Evolutionary conservation across 805 yeast species (phyloP).

Genomic region (Kuraishia borneana): DNA sequence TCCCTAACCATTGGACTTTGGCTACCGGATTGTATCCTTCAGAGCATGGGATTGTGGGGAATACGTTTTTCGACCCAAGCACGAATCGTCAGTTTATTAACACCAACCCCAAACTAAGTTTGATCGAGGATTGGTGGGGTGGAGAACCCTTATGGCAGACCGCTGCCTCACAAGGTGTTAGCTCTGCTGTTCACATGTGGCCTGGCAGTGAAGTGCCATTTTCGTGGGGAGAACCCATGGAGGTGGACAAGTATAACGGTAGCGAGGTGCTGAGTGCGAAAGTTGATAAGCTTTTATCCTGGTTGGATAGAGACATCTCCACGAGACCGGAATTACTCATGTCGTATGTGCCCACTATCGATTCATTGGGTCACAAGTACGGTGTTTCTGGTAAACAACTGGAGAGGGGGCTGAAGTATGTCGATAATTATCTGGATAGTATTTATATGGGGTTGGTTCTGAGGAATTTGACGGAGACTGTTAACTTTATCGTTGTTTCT

Average conservation of each 20-base stretch:
- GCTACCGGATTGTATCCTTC: constrained; percentile 80
- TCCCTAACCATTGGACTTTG: constrained; percentile 88
- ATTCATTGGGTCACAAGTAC: constrained; percentile 60
- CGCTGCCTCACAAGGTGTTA: constrained; percentile 48
- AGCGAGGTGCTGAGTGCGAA: constrained; percentile 50
- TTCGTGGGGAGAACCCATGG: constrained; percentile 34
- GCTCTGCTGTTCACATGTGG: constrained; percentile 88
- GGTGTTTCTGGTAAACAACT: constrained; percentile 60
- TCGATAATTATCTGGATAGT: constrained; percentile 52
- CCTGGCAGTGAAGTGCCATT: constrained; percentile 80
- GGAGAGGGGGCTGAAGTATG: constrained; percentile 40
- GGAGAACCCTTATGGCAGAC: constrained; percentile 88
- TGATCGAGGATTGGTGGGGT: constrained; percentile 67
- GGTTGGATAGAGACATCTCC: constrained; percentile 52
- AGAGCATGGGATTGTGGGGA: constrained; percentile 81
- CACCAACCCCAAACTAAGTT: constrained; percentile 40
- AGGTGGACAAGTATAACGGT: constrained; percentile 54
- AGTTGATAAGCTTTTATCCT: constrained; percentile 41
- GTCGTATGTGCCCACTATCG: constrained; percentile 74
- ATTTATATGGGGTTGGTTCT: constrained; percentile 33
- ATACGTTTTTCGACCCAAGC: constrained; percentile 61
- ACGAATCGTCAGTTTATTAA: constrained; percentile 48
- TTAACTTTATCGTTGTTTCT: constrained; percentile 69
- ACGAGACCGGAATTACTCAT: constrained; percentile 67
- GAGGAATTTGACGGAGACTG: constrained; percentile 52